Base-by-base conservation (phyloP, 2,329 filamentous ascomycete species). In the Leptodontidium sp. region DNA sequence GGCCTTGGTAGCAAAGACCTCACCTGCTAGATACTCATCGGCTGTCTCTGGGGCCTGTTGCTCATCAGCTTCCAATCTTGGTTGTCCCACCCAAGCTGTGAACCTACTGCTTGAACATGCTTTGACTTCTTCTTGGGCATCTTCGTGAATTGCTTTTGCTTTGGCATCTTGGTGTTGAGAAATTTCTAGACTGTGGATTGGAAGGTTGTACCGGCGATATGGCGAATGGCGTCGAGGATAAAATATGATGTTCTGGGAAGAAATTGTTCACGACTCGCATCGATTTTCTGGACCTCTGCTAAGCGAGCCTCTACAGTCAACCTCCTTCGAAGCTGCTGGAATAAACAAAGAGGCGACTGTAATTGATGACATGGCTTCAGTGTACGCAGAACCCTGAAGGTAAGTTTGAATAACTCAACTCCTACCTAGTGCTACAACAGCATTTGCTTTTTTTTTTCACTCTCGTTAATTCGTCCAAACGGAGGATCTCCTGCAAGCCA, bases 21-120 rank as follows among this genome's bases (percentile, higher is more conserved):
- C 77, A 86, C 85, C 84, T 70, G 88, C 88, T 64, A 91, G 84
- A 74, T 87, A 93, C 71, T 92, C 90, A 80, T 92, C 90, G 63
- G 88, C 87, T 1, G 87, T 87, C 67, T 87, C 83, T 5, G 89
- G 86, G 21, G 81, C 82, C 81, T 89, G 72, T 70, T 43, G 26
- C 45, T 66, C 32, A 52, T 74, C 62, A 75, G 67, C 62, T 17
- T 50, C 17, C 15, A 0, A 14, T 11, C 21, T 47, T 24, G 11
- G 15, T 26, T 29, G n/a, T 29, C 58, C 58, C n/a, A 15, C 21
- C n/a, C 35, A 32, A 58, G 24, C 9, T 32, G 15, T 5, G 21
- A 17, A n/a, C 69, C 35, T 70, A 78, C 77, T 67, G 72, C 68
- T 17, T 67, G 68, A 52, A 73, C 69, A 66, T 78, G 72, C 68